A percentile compares a stretch with the other conserved stretches of the same genome.
These are phyloP conservation scores for Ehretia macrophylla DNA, from an alignment of 257 asterid genomes.

Conservation along the genomic window DNA sequence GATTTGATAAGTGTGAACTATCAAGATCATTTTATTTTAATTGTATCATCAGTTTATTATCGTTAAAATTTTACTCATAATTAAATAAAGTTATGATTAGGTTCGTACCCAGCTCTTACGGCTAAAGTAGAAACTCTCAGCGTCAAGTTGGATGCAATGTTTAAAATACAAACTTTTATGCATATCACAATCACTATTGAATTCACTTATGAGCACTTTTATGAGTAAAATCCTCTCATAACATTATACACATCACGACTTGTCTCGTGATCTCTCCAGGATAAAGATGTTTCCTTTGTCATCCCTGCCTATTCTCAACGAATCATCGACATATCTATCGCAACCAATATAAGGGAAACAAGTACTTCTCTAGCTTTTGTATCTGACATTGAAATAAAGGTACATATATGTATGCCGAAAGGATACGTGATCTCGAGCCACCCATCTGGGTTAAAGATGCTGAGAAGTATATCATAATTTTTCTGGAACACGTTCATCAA, in stretches of 20 bases:
- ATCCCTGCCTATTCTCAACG: slow-evolving; percentile 81
- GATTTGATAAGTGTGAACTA: too few relatives aligned
- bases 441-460: slow-evolving; percentile 85
- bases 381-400: neutral
- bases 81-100: too few relatives aligned
- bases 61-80: too few relatives aligned
- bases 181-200: too few relatives aligned
- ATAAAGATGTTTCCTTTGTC: slow-evolving; percentile 79
- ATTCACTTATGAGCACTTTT: too few relatives aligned
- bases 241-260: neutral
- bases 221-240: too few relatives aligned
- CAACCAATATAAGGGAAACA: slow-evolving; percentile 15
- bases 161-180: too few relatives aligned
- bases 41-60: too few relatives aligned
- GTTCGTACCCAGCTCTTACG: too few relatives aligned
- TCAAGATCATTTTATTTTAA: too few relatives aligned
- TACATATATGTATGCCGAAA: neutral
- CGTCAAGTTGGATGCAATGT: too few relatives aligned
- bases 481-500: slow-evolving; percentile 83
- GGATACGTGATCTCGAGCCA: slow-evolving; percentile 92
- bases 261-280: slow-evolving; percentile 35
- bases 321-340: slow-evolving; percentile 71
- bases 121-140: too few relatives aligned
- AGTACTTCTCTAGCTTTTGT: neutral
- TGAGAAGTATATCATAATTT: slow-evolving; percentile 66